These are phyloP conservation scores for Linum lewisii DNA, from an alignment of 345 rosid genomes.

Conservation along the genomic window DNA sequence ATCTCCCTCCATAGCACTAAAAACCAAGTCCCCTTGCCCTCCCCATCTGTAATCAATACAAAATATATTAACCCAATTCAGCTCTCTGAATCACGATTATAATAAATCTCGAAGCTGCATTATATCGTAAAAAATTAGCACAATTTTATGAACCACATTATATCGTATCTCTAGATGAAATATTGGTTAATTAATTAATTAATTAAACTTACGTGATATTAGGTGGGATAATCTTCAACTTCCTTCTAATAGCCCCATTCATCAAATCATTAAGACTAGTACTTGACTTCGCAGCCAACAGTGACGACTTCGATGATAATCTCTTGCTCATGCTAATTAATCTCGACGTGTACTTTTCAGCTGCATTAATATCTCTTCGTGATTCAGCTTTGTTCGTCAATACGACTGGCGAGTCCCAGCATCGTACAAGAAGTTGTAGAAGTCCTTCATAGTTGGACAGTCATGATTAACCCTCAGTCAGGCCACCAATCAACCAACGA, in stretches of 20 bases:
- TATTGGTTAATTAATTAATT: too few relatives aligned
- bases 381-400: background rate
- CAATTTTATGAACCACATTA: too few relatives aligned
- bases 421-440: conserved; percentile 29
- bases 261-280: background rate
- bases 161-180: too few relatives aligned
- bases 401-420: background rate
- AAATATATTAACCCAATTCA: background rate
- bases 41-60: conserved; percentile 21
- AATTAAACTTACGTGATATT: conserved; percentile 20
- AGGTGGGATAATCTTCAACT: conserved; percentile 30
- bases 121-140: too few relatives aligned
- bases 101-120: too few relatives aligned
- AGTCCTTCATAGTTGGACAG: too few relatives aligned
- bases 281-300: background rate
- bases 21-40: conserved; percentile 15
- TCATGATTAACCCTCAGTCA: too few relatives aligned
- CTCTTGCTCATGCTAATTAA: conserved; percentile 8
- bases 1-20: conserved; percentile 23
- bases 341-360: conserved; percentile 3
- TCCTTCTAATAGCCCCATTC: conserved; percentile 25
- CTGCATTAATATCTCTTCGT: background rate
- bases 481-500: too few relatives aligned
- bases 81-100: too few relatives aligned
- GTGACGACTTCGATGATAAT: background rate